Conservation (phyloP, 331 rosid genomes). For the Prunus yedoensis region DNA sequence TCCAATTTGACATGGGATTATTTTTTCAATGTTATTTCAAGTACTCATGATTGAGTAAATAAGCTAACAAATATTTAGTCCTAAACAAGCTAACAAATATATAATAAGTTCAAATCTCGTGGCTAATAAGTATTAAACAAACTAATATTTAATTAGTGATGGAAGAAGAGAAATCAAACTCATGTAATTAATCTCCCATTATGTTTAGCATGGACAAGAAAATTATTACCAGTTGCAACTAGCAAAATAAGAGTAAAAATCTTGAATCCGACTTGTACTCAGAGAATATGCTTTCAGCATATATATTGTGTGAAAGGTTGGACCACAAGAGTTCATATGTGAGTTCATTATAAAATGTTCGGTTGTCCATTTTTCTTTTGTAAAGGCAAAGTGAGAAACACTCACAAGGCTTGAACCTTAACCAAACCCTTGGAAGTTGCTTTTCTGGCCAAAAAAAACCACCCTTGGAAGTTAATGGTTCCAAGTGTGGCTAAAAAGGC, state of each 20-base stretch:
- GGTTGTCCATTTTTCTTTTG: background rate
- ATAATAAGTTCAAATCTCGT: too few relatives aligned
- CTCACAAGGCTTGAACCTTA: background rate
- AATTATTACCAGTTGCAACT: background rate
- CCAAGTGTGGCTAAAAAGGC: background rate
- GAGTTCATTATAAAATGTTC: background rate
- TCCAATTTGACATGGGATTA: too few relatives aligned
- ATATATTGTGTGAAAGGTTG: background rate
- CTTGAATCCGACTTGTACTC: background rate
- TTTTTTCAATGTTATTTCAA: too few relatives aligned
- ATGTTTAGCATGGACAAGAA: background rate
- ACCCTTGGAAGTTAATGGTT: background rate
- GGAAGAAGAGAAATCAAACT: background rate
- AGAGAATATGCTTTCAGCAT: constrained; percentile 23
- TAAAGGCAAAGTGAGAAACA: background rate
- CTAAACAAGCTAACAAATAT: too few relatives aligned
- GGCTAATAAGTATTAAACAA: background rate
- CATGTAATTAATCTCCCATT: background rate
- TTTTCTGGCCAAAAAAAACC: background rate
- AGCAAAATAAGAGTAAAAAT: background rate
- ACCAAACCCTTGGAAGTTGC: background rate
- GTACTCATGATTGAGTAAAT: too few relatives aligned
- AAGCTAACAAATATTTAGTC: too few relatives aligned
- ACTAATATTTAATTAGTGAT: background rate
- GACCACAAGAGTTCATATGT: constrained; percentile 12